Percentiles rank a stretch among this genome's conserved stretches.
Evolutionary conservation across 2,329 filamentous ascomycete species (phyloP).

Genomic region (Pseudocercospora pini-densiflorae): DNA sequence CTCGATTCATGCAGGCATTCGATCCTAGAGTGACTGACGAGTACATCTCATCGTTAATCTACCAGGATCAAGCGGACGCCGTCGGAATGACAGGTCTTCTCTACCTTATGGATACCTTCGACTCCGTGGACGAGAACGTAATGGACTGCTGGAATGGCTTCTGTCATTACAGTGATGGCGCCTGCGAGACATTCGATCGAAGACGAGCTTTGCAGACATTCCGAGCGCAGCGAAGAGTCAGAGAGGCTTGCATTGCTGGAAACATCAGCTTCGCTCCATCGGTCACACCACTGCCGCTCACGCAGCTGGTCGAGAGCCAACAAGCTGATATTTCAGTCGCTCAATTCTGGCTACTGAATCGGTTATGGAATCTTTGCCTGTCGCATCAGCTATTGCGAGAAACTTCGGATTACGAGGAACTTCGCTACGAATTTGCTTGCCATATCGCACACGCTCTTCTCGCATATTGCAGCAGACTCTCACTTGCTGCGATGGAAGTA

Average conservation of each 20-base stretch:
- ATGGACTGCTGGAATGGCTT: constrained; percentile 50
- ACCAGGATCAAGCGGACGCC: constrained; percentile 49
- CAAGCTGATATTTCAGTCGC: constrained; percentile 49
- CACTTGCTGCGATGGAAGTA: constrained; percentile 45
- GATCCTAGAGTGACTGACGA: constrained; percentile 40
- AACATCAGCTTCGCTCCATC: constrained; percentile 46
- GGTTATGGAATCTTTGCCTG: constrained; percentile 48
- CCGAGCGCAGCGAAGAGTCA: constrained; percentile 34
- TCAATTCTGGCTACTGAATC: constrained; percentile 50
- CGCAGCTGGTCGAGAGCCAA: constrained; percentile 43
- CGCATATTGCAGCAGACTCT: constrained; percentile 41
- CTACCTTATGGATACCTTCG: constrained; percentile 50
- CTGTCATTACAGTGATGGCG: constrained; percentile 38
- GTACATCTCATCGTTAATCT: constrained; percentile 44
- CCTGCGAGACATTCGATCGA: constrained; percentile 44
- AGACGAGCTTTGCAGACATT: constrained; percentile 38
- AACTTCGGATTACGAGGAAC: constrained; percentile 43
- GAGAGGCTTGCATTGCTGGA: constrained; percentile 40
- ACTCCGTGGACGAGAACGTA: constrained; percentile 50
- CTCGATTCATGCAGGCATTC: constrained; percentile 48
- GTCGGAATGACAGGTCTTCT: constrained; percentile 49
- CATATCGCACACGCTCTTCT: constrained; percentile 43
- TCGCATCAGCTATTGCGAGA: constrained; percentile 45
- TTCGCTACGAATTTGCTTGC: constrained; percentile 44
- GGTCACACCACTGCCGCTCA: constrained; percentile 32